Base-by-base conservation (phyloP, 257 asterid species). In the Solanum sparsipilum region DNA sequence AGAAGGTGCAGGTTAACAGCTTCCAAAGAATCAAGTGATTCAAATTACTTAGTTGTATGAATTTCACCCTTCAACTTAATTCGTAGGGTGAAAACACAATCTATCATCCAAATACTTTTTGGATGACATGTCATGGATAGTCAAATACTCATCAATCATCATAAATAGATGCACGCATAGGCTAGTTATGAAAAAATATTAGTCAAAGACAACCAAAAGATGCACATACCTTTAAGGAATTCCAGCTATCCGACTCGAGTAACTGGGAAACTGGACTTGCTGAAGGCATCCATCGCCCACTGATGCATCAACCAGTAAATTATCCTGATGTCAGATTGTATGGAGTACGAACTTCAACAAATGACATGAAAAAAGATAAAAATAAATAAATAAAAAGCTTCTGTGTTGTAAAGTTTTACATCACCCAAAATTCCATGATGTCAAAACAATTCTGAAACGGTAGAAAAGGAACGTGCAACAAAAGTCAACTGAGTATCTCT, bases 261-360 rank as follows among this genome's bases (percentile, higher is more conserved):
- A 91, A 85, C 35, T 89, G 94, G 90, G 96, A 91, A 82, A 91
- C 93, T 87, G 96, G 94, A 91, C 94, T 92, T 88, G 95, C 90
- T 93, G 98, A 92, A 89, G 95, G 89, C 75, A 89, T 73, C 98
- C 98, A 97, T 85, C 96, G 95, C 89, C 97, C 98, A 92, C 99
- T 97, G 98, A 93, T 93, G 96, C 96, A 95, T 95, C 99, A 95
- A 95, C 95, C 96, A 94, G 97, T 92, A 96, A 96, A 95, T 93
- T 92, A 95, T 87, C 98, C 97, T 94, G 99, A 93, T 94, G 98
- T 95, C 93, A 97, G 98, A 94, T 89, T 87, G 91, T 91, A 90
- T 89, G 92, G 92, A 92, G 90, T 90, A 92, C 88, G 89, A 92
- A 92, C 94, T 91, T 91, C 93, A 94, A 93, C 87, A 91, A 88